Evolutionary conservation across 768 basidiomycete species (phyloP), one percentile per base, ranked within the genome.

Genomic region (Phanerochaete sordida): DNA sequence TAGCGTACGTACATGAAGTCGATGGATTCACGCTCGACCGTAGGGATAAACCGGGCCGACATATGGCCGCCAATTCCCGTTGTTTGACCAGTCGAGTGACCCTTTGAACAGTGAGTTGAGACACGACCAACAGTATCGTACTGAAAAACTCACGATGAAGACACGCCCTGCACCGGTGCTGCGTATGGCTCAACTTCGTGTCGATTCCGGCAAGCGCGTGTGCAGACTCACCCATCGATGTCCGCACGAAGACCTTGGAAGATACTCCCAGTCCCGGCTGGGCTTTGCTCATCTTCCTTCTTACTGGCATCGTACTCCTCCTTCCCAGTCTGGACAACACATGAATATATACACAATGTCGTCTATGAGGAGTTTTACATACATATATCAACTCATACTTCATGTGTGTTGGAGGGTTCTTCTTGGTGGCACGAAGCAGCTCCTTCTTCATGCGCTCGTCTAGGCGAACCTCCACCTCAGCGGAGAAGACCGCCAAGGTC

Each of bases 11-110:
- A 91, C 88, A 93, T 88, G 30, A 95, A 77, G 73, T 93, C 94
- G 63, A 95, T 89, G 0, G 90, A 90, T 74, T 98, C 96, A 62
- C 96, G 84, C 72, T 98, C 96, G 8, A 98, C 95, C 0, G 95
- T 98, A 11, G 94, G 92, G 58, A 98, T 95, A 69, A 97, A 97
- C 2, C 95, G 80, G 9, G 91, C 87, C 0, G 93, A 79, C 66
- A 89, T 78, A 59, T 87, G 83, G 0, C 85, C 85, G 2, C 82
- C 83, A 13, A 82, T 77, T 31, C 96, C 95, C 1, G 95, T 96
- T 11, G 94, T 96, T 74, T 98, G 96, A 4, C 82, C 88, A 3
- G 94, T 97, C 16, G 93, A 85, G 71, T 95, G 93, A 15, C 93
- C 93, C 90, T 92, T 28, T n/a, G 54, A 19, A 44, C 13, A 53